Base-by-base conservation (phyloP, 2,329 filamentous ascomycete genomes). In the Diplodia intermedia region DNA sequence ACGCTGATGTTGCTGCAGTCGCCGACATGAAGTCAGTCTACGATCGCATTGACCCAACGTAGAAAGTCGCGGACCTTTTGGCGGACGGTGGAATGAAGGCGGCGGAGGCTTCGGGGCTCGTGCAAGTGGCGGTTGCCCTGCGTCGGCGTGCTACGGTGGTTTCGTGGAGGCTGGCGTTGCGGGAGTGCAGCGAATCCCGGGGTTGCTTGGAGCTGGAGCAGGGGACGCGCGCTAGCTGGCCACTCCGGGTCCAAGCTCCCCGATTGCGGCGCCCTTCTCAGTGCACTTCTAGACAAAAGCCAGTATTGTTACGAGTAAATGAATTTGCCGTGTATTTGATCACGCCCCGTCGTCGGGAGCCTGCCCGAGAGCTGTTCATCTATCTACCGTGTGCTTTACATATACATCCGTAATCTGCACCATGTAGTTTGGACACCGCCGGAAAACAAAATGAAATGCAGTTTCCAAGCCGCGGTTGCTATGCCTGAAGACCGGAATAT, bases 21-120 rank as follows among this genome's bases (percentile, higher is more conserved):
- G 60, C 75, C 76, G 76, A 73, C 77, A 79, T 80, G 72, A 68
- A 69, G 70, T 74, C 71, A 72, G 72, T 69, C 65, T 73, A 75
- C 70, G 72, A 72, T 74, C 72, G 76, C 77, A 79, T 79, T 72
- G 75, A 76, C 74, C 72, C 31, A 50, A 66, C 52, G 52, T 38
- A 65, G 62, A 65, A 55, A 43, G n/a, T 38, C 62, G 62, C 50
- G 49, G 52, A 65, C 62, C 62, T 65, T 47, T 55, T 52, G 60
- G 60, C 38, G 36, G 33, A 36, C 50, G 43, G 26, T 40, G 29
- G 9, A 20, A 38, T 7, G 49, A 20, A 31, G 38, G 20, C 7
- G 26, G 40, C 8, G 15, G 40, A 20, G 31, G 29, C 5, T 52
- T 31, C 36, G 9, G 60, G 29, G 60, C 60, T 63, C 47, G 60